Base-by-base conservation (phyloP, 2,329 filamentous ascomycete species). In the Knoxdaviesia proteae region DNA sequence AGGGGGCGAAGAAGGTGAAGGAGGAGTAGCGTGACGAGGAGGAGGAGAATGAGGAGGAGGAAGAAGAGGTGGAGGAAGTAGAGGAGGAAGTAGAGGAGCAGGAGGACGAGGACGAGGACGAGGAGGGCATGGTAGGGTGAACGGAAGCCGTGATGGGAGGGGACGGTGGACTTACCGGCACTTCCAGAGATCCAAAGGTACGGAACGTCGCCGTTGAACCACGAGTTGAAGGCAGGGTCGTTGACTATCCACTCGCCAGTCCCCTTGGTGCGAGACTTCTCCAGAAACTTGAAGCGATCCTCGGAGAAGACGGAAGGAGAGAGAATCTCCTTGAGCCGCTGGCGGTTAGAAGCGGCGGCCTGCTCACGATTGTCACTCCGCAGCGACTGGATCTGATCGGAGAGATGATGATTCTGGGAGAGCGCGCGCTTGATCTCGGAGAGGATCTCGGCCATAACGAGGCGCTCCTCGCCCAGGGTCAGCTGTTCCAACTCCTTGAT, bases 211-310 rank as follows among this genome's bases (percentile, higher is more conserved):
- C 53, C 53, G 3, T 51, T 45, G 0, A 64, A 34, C 64, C 65
- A 68, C 0, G 52, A 48, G 6, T 56, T 52, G 20, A 67, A 52
- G 0, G 56, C 50, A 1, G 55, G 51, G 44, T 68, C 64, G 1
- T 54, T 43, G 3, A 61, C 51, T 6, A 68, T 52, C 65, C 65
- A 68, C 36, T 66, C 58, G 30, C 65, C 64, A 0, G 65, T 68
- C 0, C 57, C 58, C 1, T 54, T 51, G 0, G 65, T 56, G 5
- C 59, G 53, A 1, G 56, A 56, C 43, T 59, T 61, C 29, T 55
- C 58, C 38, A 67, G 63, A 29, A 56, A 54, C 4, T 55, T 54
- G 45, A 58, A 65, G 30, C 54, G 58, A 44, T 68, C 64, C 11
- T 61, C 56, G 0, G 64, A 56, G 30, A 58, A 63, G 0, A 59